Conservation (phyloP, 345 rosid genomes). For the Raphanus raphanistrum region DNA sequence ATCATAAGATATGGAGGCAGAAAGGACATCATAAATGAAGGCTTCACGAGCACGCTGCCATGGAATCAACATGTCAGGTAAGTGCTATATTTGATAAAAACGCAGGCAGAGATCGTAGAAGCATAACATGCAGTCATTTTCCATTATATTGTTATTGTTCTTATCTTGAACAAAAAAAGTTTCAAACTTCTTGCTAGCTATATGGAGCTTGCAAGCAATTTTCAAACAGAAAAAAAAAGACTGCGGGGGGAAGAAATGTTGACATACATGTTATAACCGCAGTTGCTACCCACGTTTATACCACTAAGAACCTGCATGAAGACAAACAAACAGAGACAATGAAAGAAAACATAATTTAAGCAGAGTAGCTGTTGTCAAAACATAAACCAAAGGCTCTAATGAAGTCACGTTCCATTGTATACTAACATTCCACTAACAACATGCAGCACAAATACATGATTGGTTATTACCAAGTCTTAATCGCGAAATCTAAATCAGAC, state of each 20-base stretch:
- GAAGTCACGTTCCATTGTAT: too few species aligned
- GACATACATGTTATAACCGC: slow-evolving; percentile 82
- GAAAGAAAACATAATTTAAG: background rate
- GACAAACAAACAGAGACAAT: slow-evolving; percentile 8
- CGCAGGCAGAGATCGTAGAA: background rate
- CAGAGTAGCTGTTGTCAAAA: too few species aligned
- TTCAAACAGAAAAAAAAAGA: background rate
- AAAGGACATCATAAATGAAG: slow-evolving; percentile 72
- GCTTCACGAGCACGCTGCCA: slow-evolving; percentile 92
- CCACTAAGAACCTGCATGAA: slow-evolving; percentile 82
- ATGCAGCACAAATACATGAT: too few species aligned
- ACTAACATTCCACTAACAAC: too few species aligned
- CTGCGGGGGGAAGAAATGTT: background rate
- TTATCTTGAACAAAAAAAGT: background rate
- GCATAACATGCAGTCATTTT: background rate
- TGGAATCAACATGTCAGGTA: slow-evolving; percentile 20
- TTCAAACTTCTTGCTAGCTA: background rate
- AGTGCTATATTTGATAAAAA: background rate
- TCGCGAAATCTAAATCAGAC: slow-evolving; percentile 67
- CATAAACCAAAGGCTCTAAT: too few species aligned
- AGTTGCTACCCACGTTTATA: slow-evolving; percentile 90
- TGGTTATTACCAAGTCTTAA: background rate
- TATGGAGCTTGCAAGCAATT: background rate
- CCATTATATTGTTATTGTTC: background rate
- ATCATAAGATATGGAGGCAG: slow-evolving; percentile 75